These are phyloP conservation scores for Triticum aestivum DNA, from an alignment of 176 grass and related monocot species.

Conservation along the genomic window IWGSC_CS_RefSeq_v2.1 NC_057794.1:464322429-464322928, in stretches of 20 bases:
- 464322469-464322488: constrained; percentile 53
- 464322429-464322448: constrained; percentile 81
- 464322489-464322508: constrained; percentile 63
- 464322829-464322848: constrained; percentile 33
- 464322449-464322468: constrained; percentile 82
- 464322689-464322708: constrained; percentile 18
- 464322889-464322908: not conserved
- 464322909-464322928: too few relatives aligned
- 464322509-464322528: constrained; percentile 61
- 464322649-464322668: not conserved
- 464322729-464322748: constrained; percentile 38
- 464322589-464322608: constrained; percentile 63
- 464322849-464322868: constrained; percentile 27
- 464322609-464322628: constrained; percentile 48
- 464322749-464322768: constrained; percentile 22
- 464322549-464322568: constrained; percentile 71
- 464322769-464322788: constrained; percentile 34
- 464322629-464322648: not conserved
- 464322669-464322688: not conserved
- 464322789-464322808: constrained; percentile 31
- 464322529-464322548: constrained; percentile 65
- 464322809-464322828: constrained; percentile 9
- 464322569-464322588: constrained; percentile 70
- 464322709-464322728: constrained; percentile 24
- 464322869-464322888: not conserved